phyloP scores from a whole-genome alignment of 768 basidiomycete genomes.

The Harrya chromipes region DNA sequence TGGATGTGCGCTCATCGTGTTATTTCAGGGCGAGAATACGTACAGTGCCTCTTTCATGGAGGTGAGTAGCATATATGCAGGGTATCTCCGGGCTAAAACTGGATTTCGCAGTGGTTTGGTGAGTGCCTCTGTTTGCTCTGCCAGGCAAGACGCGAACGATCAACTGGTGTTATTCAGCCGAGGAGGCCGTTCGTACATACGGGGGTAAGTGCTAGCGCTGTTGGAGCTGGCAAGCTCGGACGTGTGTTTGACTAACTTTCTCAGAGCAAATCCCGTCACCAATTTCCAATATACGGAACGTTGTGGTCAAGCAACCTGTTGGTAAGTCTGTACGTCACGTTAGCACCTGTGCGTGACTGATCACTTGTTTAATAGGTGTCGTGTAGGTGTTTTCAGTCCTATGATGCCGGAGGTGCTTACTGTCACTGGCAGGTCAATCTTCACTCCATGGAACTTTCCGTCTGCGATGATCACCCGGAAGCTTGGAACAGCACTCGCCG shows the following conservation, averaged over 20 bases:
- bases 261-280: slow-evolving; percentile 82
- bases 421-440: slow-evolving; percentile 52
- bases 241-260: background rate
- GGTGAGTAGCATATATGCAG: slow-evolving; percentile 38
- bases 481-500: slow-evolving; percentile 83
- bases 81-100: background rate
- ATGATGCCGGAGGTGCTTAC: background rate
- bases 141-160: background rate
- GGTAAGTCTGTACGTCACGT: slow-evolving; percentile 46
- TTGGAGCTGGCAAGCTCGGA: background rate
- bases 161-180: slow-evolving; percentile 50
- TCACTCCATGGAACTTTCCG: slow-evolving; percentile 93
- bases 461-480: slow-evolving; percentile 95
- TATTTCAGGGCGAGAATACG: slow-evolving; percentile 64
- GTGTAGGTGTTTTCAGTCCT: slow-evolving; percentile 35
- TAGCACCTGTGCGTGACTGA: slow-evolving; percentile 32
- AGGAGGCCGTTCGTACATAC: slow-evolving; percentile 88
- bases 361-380: slow-evolving; percentile 34
- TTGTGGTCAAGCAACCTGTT: slow-evolving; percentile 92
- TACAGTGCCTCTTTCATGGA: slow-evolving; percentile 88
- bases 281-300: slow-evolving; percentile 65
- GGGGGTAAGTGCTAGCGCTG: slow-evolving; percentile 53
- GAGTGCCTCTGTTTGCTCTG: slow-evolving; percentile 7
- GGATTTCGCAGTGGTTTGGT: slow-evolving; percentile 73
- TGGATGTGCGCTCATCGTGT: background rate